Conservation (phyloP, 2,329 filamentous ascomycete species). For the Beauveria rudraprayagi region DNA sequence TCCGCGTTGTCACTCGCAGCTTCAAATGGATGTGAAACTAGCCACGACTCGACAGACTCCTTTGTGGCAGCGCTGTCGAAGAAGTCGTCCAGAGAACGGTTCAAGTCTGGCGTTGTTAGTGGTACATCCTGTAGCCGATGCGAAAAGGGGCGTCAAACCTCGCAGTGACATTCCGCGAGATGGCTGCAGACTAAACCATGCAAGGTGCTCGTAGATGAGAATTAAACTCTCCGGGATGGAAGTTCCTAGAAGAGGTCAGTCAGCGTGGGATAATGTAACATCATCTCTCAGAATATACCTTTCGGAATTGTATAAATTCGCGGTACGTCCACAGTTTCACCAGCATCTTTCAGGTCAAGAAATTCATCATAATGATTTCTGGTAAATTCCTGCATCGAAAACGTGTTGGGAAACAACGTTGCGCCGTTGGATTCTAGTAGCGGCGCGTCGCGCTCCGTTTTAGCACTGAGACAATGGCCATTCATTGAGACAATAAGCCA, state of each 20-base stretch:
- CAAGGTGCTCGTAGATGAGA: constrained; percentile 11
- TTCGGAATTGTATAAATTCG: not conserved
- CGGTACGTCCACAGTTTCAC: not conserved
- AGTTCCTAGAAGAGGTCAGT: not conserved
- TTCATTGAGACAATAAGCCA: too few species aligned
- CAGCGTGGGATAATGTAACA: not conserved
- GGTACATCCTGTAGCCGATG: too few species aligned
- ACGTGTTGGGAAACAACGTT: constrained; percentile 11
- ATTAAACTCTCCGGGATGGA: constrained; percentile 7
- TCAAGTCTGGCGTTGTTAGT: not conserved
- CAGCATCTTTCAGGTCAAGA: constrained; percentile 5
- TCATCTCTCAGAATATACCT: not conserved
- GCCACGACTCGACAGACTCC: constrained; percentile 2
- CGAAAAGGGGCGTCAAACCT: not conserved
- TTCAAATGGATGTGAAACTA: constrained; percentile 6
- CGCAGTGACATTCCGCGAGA: constrained; percentile 10
- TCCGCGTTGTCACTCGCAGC: not conserved
- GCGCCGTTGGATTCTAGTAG: constrained; percentile 9
- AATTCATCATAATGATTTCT: constrained; percentile 4
- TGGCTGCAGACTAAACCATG: constrained; percentile 11
- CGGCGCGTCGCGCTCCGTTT: not conserved
- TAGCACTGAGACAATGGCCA: not conserved
- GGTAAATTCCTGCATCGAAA: constrained; percentile 10
- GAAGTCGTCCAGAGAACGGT: constrained; percentile 8
- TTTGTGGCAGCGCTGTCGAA: not conserved